phyloP scores from a whole-genome alignment of 176 grass and related monocot species.

The Carex pumila region DNA sequence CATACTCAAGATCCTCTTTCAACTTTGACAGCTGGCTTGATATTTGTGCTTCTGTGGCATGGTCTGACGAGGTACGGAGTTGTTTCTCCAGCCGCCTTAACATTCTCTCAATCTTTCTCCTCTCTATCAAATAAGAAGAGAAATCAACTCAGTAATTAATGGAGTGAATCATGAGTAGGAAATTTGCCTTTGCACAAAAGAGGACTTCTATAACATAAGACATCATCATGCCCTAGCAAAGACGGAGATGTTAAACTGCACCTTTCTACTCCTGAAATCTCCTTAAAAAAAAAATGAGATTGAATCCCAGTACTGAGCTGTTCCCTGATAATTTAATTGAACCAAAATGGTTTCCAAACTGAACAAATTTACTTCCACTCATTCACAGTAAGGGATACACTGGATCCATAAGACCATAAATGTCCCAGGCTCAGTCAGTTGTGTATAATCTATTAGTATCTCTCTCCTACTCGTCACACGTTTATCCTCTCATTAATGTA shows the following conservation, averaged over 20 bases:
- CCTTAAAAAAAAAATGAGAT: background rate
- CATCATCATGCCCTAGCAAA: background rate
- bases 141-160: constrained; percentile 1
- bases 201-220: background rate
- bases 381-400: background rate
- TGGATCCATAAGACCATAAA: background rate
- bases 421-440: background rate
- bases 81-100: constrained; percentile 95
- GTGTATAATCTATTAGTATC: background rate
- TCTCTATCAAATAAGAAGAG: constrained; percentile 41
- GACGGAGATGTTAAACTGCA: background rate
- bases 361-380: background rate
- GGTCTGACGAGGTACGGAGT: constrained; percentile 61
- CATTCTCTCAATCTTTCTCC: constrained; percentile 92
- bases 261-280: background rate
- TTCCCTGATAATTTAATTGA: background rate
- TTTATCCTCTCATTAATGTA: background rate
- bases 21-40: constrained; percentile 51
- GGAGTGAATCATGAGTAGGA: background rate
- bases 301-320: background rate
- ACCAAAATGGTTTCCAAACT: background rate
- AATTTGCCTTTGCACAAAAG: background rate
- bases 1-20: constrained; percentile 90
- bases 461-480: background rate
- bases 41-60: constrained; percentile 34